Evolutionary conservation across 257 asterid genomes (phyloP), one percentile per base, ranked within the genome.

Genomic region (Solanum etuberosum): DNA sequence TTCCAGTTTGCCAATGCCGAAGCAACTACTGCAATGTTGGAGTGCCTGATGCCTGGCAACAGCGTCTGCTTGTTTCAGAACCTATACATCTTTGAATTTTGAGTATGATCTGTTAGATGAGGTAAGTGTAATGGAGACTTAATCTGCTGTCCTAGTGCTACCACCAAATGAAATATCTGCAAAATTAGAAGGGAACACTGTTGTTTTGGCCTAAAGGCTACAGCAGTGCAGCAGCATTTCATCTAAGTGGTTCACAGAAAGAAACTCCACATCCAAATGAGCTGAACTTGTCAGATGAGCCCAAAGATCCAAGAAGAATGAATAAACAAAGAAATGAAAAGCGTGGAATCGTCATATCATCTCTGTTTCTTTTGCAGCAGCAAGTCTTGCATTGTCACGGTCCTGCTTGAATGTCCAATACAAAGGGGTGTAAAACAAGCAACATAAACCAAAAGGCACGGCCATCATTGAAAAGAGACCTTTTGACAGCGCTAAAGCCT

Each of bases 381-480:
- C 96, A 61, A 90, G 84, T 89, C 96, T 93, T 20, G 99, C 99
- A 89, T 89, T 93, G 90, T 95, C 98, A 9, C 93, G 83, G 67
- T 97, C 99, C 86, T 93, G 95, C 92, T 91, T 92, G 90, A 93
- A 97, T 23, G 92, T 93, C 99, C 99, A 95, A 85, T 95, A 94
- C 90, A 97, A 89, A 31, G 98, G 99, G 31, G 93, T 97, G 86
- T 97, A 97, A 89, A 95, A 97, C 94, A 97, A 90, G 89, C 96
- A 59, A 88, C 98, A 97, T 92, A 97, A 88, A 37, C 97, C 98
- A 54, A 94, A 94, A 3, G 99, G 99, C n/a, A 94, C 93, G 10
- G 92, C 96, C 99, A 97, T 97, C 99, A 97, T 93, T 25, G 97
- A 83, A 29, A 97, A 90, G 40, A 97, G 96, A 83, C 99, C 99